These are phyloP conservation scores for Geranium rotundifolium DNA, from an alignment of 345 rosid species.

Conservation along the genomic window DNA sequence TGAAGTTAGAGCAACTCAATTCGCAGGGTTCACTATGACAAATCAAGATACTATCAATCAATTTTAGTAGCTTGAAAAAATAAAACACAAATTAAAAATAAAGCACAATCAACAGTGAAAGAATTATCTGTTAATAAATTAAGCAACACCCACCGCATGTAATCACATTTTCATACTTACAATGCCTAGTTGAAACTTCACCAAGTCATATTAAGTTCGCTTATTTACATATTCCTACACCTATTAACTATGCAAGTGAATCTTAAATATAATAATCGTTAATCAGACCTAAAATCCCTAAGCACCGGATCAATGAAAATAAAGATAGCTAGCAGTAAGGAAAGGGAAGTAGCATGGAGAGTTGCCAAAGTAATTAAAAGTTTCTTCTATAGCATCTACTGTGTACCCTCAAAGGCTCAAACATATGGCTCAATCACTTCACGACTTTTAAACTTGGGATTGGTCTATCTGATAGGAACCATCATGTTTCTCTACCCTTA, in stretches of 20 bases:
- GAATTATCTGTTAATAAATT: no score
- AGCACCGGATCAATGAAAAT: no score
- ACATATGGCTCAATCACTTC: not conserved
- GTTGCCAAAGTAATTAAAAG: not conserved
- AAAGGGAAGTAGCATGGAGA: not conserved
- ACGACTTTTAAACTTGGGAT: not conserved
- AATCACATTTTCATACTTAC: no score
- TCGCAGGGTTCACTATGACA: not conserved
- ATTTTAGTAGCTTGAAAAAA: not conserved
- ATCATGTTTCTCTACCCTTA: not conserved
- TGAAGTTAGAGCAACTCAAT: not conserved
- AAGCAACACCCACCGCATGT: no score
- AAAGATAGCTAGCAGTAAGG: not conserved
- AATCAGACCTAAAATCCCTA: no score
- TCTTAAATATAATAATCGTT: no score
- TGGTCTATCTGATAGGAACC: not conserved
- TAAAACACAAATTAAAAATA: no score
- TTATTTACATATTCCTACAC: no score
- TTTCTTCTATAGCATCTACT: not conserved
- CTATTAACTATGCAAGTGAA: no score
- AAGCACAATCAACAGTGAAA: no score
- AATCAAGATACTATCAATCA: not conserved
- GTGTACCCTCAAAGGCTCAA: not conserved
- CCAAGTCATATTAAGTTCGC: no score
- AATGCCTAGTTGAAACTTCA: no score